A percentile compares a stretch with the other conserved stretches of the same genome.
Conservation (phyloP, 2,329 filamentous ascomycete genomes). For the Microcyclospora pomicola region DNA sequence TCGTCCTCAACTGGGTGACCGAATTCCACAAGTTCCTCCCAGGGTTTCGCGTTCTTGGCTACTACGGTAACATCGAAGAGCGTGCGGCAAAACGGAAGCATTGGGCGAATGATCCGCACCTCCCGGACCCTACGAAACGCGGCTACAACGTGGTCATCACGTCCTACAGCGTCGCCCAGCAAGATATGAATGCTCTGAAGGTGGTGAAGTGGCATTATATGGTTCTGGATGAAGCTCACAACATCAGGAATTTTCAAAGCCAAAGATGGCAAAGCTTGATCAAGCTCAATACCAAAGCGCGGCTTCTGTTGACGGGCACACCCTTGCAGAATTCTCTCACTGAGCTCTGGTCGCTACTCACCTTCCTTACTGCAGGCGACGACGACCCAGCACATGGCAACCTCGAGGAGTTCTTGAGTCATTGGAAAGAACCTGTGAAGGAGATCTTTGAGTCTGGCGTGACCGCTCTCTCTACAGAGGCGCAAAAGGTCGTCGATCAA, state of each 20-base stretch:
- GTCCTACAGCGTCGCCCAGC: constrained; percentile 88
- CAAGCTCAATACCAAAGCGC: constrained; percentile 78
- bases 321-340: constrained; percentile 94
- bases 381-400: constrained; percentile 74
- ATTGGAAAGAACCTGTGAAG: constrained; percentile 88
- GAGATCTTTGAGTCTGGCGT: constrained; percentile 92
- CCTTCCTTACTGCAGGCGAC: constrained; percentile 87
- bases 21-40: constrained; percentile 99
- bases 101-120: constrained; percentile 63
- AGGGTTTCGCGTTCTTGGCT: constrained; percentile 93
- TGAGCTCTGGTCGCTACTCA: constrained; percentile 90
- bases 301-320: constrained; percentile 81
- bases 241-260: constrained; percentile 99
- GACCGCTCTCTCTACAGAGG: constrained; percentile 88
- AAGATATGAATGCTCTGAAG: constrained; percentile 89
- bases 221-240: constrained; percentile 95
- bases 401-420: constrained; percentile 88
- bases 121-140: constrained; percentile 71
- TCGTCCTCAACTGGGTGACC: constrained; percentile 99
- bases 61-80: constrained; percentile 90
- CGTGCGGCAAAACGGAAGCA: constrained; percentile 79
- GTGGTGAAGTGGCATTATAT: constrained; percentile 92
- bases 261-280: constrained; percentile 93
- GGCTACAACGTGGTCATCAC: constrained; percentile 98
- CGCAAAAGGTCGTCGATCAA: constrained; percentile 79